phyloP scores from a whole-genome alignment of 2,329 filamentous ascomycete species.

The Hypoxylon sp. region DNA sequence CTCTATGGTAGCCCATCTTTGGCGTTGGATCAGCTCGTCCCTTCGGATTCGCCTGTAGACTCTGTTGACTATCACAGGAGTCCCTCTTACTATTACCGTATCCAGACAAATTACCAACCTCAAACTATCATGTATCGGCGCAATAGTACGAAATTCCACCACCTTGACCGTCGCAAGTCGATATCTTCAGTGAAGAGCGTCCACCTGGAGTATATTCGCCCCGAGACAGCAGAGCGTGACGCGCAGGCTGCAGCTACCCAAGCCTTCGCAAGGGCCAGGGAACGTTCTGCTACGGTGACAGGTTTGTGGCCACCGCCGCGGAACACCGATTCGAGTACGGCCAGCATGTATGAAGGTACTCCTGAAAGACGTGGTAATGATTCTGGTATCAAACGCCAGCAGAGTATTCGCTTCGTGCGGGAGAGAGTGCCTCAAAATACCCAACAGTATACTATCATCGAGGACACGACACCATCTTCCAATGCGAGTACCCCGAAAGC shows the following conservation, averaged over 20 bases:
- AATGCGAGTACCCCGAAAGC: slow-evolving; percentile 10
- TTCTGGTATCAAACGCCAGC: slow-evolving; percentile 59
- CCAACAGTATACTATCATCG: slow-evolving; percentile 14
- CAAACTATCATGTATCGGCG: slow-evolving; percentile 62
- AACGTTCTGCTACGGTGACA: slow-evolving; percentile 57
- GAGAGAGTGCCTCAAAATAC: slow-evolving; percentile 24
- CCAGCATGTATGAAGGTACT: slow-evolving; percentile 35
- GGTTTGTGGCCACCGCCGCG: slow-evolving; percentile 55
- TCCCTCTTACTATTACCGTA: slow-evolving; percentile 14
- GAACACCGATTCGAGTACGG: slow-evolving; percentile 34
- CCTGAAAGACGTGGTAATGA: slow-evolving; percentile 42
- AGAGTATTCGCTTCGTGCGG: slow-evolving; percentile 70
- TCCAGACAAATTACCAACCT: slow-evolving; percentile 5
- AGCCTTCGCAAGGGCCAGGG: slow-evolving; percentile 70
- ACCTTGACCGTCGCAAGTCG: slow-evolving; percentile 68
- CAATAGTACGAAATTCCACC: slow-evolving; percentile 63
- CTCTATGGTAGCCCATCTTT: slow-evolving; percentile 12
- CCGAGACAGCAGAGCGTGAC: slow-evolving; percentile 67
- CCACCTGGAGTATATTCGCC: slow-evolving; percentile 65
- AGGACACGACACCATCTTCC: slow-evolving; percentile 17
- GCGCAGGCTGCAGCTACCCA: slow-evolving; percentile 74
- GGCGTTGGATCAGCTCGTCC: slow-evolving; percentile 7
- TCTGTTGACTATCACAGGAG: slow-evolving; percentile 1
- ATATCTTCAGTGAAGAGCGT: slow-evolving; percentile 64
- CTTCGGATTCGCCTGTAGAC: slow-evolving; percentile 30